Base-by-base conservation (phyloP, 495 filamentous ascomycete species). In the Trichoderma asperelloides region DNA sequence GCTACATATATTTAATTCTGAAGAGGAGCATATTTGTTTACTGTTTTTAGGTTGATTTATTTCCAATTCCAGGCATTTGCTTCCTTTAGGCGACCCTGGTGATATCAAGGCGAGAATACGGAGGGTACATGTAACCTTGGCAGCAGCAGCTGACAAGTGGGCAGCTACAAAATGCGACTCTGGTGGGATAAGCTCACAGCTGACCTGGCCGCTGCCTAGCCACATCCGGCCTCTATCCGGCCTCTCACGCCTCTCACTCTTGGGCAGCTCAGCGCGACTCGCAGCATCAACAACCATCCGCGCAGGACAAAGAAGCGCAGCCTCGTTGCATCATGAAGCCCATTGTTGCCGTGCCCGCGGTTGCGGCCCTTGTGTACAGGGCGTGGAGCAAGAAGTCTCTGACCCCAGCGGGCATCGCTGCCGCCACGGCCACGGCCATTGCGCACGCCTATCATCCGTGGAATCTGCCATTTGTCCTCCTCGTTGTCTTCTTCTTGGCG, bases 371-470 rank as follows among this genome's bases (percentile, higher is more conserved):
- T 62, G 79, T 89, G 27, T 89, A 87, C 71, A 86, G 90, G 49
- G 91, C 91, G 27, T 86, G 84, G 74, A 84, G 85, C 23, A 86
- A 87, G 69, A 88, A 91, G 28, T 92, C 91, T 9, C 82, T 96
- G 57, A 95, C 92, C 15, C 87, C 89, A 0, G 77, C 82, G 40
- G 92, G 91, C 55, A 83, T 93, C 68, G 71, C 88, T 12, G 81
- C 84, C 25, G 92, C 93, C 15, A 77, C 77, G 27, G 68, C 88
- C 39, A 96, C 96, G 9, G 93, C 91, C 11, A 74, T 82, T 65
- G 84, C 88, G 3, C 95, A 98, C 76, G 91, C 93, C 12, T 70
- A 91, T 25, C 95, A 98, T 77, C 93, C 95, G 11, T 96, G 91
- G 91, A 89, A 88, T 66, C 78, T 92, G n/a, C 93, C 91, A 2